Evolutionary conservation across 129 eudicot genomes (phyloP).

Genomic region (Helianthus tuberosus): DNA sequence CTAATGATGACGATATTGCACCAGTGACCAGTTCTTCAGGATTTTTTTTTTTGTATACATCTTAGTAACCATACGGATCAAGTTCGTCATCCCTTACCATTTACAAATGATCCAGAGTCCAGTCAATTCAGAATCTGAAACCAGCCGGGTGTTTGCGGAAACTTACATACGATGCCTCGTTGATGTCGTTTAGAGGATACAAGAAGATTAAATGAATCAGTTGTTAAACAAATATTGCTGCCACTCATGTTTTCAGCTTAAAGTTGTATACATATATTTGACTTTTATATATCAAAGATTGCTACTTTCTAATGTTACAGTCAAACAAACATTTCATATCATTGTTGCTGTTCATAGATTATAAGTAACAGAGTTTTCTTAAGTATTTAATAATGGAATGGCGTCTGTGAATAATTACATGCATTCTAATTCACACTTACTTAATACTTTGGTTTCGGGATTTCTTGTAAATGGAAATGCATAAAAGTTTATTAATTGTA

Average conservation of each 20-base stretch:
- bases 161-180: too few species aligned
- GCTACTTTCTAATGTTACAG: background rate
- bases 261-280: conserved; percentile 6
- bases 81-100: too few species aligned
- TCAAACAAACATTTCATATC: background rate
- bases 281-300: background rate
- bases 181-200: background rate
- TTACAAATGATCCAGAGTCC: too few species aligned
- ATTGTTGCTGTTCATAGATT: background rate
- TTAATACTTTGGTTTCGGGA: too few species aligned
- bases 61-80: too few species aligned
- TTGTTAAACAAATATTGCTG: conserved; percentile 1
- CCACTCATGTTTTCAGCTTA: background rate
- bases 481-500: too few species aligned
- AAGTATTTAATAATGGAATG: background rate
- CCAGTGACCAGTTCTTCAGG: background rate
- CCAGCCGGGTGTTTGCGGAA: background rate
- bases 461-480: too few species aligned
- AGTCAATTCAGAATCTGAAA: too few species aligned
- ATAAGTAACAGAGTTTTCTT: background rate
- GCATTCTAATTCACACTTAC: too few species aligned
- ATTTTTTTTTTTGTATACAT: too few species aligned
- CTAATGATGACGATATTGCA: background rate
- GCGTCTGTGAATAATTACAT: background rate
- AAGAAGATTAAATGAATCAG: background rate